Evolutionary conservation across 2,329 filamentous ascomycete genomes (phyloP).

Genomic region (Sordariomycetes sp.): DNA sequence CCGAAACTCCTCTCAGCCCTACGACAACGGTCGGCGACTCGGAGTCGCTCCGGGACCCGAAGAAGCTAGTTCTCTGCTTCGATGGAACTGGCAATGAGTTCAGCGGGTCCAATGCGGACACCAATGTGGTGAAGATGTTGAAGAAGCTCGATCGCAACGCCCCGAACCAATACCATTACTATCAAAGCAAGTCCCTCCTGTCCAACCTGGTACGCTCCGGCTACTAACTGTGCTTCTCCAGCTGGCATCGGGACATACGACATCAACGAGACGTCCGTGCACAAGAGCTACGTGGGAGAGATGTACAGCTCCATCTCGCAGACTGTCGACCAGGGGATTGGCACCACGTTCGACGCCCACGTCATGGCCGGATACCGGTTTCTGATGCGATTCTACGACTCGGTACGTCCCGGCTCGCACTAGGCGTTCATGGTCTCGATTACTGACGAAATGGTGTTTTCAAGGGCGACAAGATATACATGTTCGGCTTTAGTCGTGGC

Average conservation of each 20-base stretch:
- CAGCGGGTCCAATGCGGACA: conserved; percentile 34
- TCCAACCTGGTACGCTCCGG: not conserved
- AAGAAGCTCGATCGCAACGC: conserved; percentile 32
- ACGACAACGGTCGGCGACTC: not conserved
- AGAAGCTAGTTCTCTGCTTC: conserved; percentile 35
- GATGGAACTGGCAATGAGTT: conserved; percentile 37
- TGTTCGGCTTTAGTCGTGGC: conserved; percentile 42
- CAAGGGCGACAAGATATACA: conserved; percentile 39
- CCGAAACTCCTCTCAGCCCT: not conserved
- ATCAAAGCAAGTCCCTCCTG: conserved; percentile 25
- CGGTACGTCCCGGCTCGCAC: conserved; percentile 14
- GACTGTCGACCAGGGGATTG: conserved; percentile 30
- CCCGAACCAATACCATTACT: conserved; percentile 35
- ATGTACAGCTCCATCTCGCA: conserved; percentile 23
- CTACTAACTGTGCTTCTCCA: conserved; percentile 8
- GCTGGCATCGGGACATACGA: conserved; percentile 41
- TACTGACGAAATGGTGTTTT: not conserved
- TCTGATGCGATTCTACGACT: conserved; percentile 40
- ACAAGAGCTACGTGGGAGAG: conserved; percentile 22
- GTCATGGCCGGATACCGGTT: conserved; percentile 42
- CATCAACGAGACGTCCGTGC: conserved; percentile 27
- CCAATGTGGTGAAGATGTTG: conserved; percentile 41
- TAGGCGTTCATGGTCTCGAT: not conserved
- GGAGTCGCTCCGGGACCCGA: conserved; percentile 8
- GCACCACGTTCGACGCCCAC: conserved; percentile 36